A percentile compares a stretch with the other conserved stretches of the same genome.
phyloP scores from a whole-genome alignment of 257 asterid genomes.

The Salvia hispanica region DNA sequence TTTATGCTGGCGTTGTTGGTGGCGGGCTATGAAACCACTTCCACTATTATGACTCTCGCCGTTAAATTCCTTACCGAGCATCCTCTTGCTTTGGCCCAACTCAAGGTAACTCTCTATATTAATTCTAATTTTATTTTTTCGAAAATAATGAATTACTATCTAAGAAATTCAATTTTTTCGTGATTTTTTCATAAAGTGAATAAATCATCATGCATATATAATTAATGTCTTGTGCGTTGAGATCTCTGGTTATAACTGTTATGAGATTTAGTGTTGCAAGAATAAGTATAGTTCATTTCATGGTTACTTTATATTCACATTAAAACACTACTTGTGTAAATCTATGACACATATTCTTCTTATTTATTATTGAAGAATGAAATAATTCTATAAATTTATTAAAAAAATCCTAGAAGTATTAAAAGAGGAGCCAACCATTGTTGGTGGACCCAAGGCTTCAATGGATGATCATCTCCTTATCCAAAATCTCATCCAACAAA shows the following conservation, averaged over 20 bases:
- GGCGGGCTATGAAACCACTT: conserved; percentile 96
- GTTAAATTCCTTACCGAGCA: conserved; percentile 84
- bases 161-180: too few species aligned
- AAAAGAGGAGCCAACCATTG: background rate
- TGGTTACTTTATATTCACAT: too few species aligned
- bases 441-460: conserved; percentile 46
- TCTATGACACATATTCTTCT: background rate
- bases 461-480: conserved; percentile 50
- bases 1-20: conserved; percentile 89
- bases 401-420: background rate
- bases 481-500: conserved; percentile 67
- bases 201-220: background rate
- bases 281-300: too few species aligned
- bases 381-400: too few species aligned
- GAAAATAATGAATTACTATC: too few species aligned
- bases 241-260: too few species aligned
- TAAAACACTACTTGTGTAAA: too few species aligned
- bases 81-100: conserved; percentile 73
- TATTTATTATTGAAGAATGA: background rate
- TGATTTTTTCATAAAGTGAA: background rate
- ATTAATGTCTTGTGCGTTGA: too few species aligned
- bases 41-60: conserved; percentile 94
- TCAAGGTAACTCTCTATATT: conserved; percentile 54
- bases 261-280: too few species aligned
- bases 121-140: too few species aligned